A percentile compares a stretch with the other conserved stretches of the same genome.
Conservation (phyloP, 768 basidiomycete species). For the Zangia roseola region DNA sequence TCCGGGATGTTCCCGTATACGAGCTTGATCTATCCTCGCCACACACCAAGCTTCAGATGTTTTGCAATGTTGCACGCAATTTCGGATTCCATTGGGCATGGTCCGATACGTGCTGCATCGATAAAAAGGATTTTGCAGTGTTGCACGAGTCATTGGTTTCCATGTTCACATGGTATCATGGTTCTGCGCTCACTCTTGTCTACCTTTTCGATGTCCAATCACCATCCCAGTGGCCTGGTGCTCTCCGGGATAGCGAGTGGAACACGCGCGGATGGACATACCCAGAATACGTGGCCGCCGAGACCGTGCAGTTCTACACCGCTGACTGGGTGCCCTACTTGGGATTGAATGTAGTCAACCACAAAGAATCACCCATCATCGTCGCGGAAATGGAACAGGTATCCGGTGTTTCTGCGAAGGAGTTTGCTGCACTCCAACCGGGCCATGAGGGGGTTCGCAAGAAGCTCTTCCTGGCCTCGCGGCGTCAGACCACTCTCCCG, state of each 20-base stretch:
- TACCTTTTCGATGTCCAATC: conserved; percentile 7
- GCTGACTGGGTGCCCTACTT: conserved; percentile 1
- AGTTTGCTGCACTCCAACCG: not conserved
- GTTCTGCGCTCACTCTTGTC: conserved; percentile 5
- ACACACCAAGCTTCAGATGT: conserved; percentile 3
- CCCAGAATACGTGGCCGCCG: not conserved
- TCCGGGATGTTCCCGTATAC: conserved; percentile 3
- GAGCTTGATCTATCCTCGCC: not conserved
- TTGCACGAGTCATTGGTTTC: conserved; percentile 12
- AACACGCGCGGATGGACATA: not conserved
- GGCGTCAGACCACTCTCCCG: conserved; percentile 1
- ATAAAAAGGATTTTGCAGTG: not conserved
- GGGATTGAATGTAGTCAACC: not conserved
- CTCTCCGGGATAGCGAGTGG: conserved; percentile 9
- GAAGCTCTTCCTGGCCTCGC: conserved; percentile 13
- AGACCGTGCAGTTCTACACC: conserved; percentile 10
- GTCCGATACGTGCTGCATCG: conserved; percentile 9
- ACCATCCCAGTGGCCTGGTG: not conserved
- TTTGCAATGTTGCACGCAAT: not conserved
- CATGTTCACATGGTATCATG: conserved; percentile 8
- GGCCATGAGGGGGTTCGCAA: conserved; percentile 11
- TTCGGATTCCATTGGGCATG: conserved; percentile 12
- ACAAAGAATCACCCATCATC: conserved; percentile 7
- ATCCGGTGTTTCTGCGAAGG: not conserved
- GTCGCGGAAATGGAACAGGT: conserved; percentile 10